These are phyloP conservation scores for Melanopsichium pennsylvanicum DNA, from an alignment of 1,284 basidiomycete species.

Conservation along the genomic window DNA sequence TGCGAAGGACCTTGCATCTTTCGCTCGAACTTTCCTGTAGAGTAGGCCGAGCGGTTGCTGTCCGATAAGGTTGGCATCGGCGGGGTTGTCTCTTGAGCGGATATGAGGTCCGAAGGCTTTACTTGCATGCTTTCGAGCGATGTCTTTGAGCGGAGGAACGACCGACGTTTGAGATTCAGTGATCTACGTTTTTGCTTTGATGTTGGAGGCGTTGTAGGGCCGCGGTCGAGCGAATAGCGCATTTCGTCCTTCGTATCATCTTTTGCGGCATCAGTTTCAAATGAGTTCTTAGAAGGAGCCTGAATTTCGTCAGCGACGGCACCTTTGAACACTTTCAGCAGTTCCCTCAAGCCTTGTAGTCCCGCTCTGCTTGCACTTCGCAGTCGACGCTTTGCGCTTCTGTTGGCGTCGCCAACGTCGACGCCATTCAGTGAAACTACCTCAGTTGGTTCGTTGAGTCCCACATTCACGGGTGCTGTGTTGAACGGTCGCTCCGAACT, in stretches of 20 bases:
- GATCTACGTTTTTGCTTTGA: slow-evolving; percentile 31
- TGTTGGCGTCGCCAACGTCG: slow-evolving; percentile 25
- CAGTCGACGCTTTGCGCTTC: slow-evolving; percentile 44
- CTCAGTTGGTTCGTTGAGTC: background rate
- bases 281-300: background rate
- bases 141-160: slow-evolving; percentile 29
- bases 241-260: background rate
- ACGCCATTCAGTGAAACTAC: slow-evolving; percentile 8
- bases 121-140: slow-evolving; percentile 23
- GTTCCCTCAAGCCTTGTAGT: slow-evolving; percentile 45
- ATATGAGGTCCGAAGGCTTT: background rate
- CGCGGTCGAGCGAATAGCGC: slow-evolving; percentile 11
- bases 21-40: background rate
- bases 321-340: slow-evolving; percentile 40
- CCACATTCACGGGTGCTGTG: slow-evolving; percentile 12
- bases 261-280: background rate
- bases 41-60: background rate
- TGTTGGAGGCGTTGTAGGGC: slow-evolving; percentile 4
- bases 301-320: slow-evolving; percentile 3
- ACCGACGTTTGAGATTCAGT: slow-evolving; percentile 35
- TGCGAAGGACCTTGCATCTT: slow-evolving; percentile 6
- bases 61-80: slow-evolving; percentile 15
- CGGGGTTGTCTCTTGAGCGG: background rate
- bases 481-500: slow-evolving; percentile 10
- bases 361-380: slow-evolving; percentile 52